Base-by-base conservation (phyloP, 2,329 filamentous ascomycete species). In the Cladosporium sp. region DNA sequence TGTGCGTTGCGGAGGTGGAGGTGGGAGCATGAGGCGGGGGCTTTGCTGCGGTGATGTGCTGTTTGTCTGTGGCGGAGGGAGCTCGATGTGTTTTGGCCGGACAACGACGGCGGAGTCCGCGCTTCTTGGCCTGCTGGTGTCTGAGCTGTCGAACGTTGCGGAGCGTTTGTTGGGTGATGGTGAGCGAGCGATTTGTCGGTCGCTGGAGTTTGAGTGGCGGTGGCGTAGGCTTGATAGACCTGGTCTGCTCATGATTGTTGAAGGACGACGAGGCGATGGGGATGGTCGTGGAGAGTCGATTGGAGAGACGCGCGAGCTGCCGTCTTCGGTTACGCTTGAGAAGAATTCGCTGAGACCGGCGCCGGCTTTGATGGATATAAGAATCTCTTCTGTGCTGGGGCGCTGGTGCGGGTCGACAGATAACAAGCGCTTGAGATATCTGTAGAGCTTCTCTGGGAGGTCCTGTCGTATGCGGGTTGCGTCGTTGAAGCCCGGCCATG, bases 351-450 rank as follows among this genome's bases (percentile, higher is more conserved):
- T 71, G 2, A 75, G 54, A 74, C 77, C 65, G 73, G 78, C 66
- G 73, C 80, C 80, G 2, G 91, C 89, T 71, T 90, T 89, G 78
- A 97, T 92, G 2, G 88, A 91, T 11, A 84, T 84, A 47, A 98
- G 78, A 1, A 99, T 94, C 66, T 98, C 93, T 55, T 88, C 91
- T 0, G 95, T 93, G 54, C 88, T 92, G 0, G 95, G 95, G 7
- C 95, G 85, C 65, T 93, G 87, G 1, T 82, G 80, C 0, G 94
- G 92, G 67, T 93, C 85, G 14, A 96, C 82, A 1, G 92, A 89
- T 6, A 99, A 84, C 5, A 99, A 83, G 65, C 87, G 87, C 76
- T 92, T 93, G 4, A 99, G 83, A 64, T 96, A 88, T 55, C 87
- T 87, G 78, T 98, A 99, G 0, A 99, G 85, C 76, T 92, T 90